Conservation (phyloP, 768 basidiomycete species). For the Boletales sp. region DNA sequence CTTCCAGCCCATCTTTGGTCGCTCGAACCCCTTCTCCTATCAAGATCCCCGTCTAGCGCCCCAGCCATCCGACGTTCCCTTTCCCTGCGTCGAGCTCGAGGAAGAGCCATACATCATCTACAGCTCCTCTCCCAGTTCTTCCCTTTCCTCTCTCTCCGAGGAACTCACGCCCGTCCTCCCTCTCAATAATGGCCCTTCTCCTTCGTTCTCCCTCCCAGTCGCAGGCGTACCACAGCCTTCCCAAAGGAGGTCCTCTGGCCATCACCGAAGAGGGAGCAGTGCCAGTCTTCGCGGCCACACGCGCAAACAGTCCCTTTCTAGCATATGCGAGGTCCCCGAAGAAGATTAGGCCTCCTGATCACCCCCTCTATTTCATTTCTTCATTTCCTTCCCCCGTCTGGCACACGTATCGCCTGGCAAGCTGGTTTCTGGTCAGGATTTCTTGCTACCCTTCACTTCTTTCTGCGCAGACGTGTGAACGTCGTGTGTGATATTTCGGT, state of each 20-base stretch:
- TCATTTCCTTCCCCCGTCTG: not conserved
- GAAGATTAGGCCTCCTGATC: constrained; percentile 20
- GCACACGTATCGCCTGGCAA: constrained; percentile 14
- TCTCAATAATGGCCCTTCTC: constrained; percentile 11
- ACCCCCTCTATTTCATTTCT: not conserved
- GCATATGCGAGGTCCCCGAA: constrained; percentile 32
- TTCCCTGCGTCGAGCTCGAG: constrained; percentile 25
- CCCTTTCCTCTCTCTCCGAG: constrained; percentile 31
- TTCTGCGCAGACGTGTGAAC: constrained; percentile 10
- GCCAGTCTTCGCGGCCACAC: constrained; percentile 29
- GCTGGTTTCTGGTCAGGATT: constrained; percentile 17
- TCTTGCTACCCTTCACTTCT: constrained; percentile 8
- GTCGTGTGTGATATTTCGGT: constrained; percentile 5
- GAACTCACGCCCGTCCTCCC: constrained; percentile 26
- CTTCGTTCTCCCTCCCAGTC: constrained; percentile 7
- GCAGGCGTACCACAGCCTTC: constrained; percentile 5
- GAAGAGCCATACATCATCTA: constrained; percentile 33
- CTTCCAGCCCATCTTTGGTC: constrained; percentile 19
- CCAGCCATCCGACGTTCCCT: constrained; percentile 21
- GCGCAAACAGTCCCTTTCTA: constrained; percentile 30
- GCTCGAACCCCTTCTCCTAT: constrained; percentile 9
- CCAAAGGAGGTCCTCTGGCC: constrained; percentile 18
- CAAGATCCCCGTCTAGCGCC: constrained; percentile 1
- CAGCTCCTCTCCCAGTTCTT: constrained; percentile 31
- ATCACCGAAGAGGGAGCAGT: constrained; percentile 30